A percentile compares a stretch with the other conserved stretches of the same genome.
Evolutionary conservation across 345 rosid genomes (phyloP).

Genomic region (Brassica rapa): DNA sequence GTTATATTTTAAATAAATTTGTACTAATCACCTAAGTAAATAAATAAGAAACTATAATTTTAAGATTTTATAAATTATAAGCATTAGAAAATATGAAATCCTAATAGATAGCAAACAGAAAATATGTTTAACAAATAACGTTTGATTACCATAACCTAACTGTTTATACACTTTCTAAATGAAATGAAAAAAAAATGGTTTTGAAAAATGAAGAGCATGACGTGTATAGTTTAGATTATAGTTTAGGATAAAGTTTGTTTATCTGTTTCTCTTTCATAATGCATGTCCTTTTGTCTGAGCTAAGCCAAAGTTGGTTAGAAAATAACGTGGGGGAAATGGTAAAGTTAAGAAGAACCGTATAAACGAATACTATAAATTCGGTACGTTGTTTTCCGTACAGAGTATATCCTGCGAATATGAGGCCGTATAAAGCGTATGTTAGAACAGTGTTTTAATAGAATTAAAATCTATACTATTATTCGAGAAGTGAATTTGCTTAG

Average conservation of each 20-base stretch:
- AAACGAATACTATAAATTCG: no score
- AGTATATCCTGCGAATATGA: no score
- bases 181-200: background rate
- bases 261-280: background rate
- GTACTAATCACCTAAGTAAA: background rate
- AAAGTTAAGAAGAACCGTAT: no score
- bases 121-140: background rate
- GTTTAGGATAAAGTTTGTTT: no score
- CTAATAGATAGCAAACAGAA: background rate
- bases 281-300: background rate
- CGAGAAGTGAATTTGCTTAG: no score
- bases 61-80: background rate
- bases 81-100: background rate
- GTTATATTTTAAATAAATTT: no score
- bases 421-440: no score
- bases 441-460: no score
- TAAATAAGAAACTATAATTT: background rate
- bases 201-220: background rate
- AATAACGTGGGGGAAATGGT: no score
- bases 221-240: background rate
- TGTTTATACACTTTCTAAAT: background rate
- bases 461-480: no score
- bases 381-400: no score
- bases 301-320: background rate
- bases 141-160: background rate